These are phyloP conservation scores for Podaxis sp. DNA, from an alignment of 768 basidiomycete genomes.

Conservation along the genomic window DNA sequence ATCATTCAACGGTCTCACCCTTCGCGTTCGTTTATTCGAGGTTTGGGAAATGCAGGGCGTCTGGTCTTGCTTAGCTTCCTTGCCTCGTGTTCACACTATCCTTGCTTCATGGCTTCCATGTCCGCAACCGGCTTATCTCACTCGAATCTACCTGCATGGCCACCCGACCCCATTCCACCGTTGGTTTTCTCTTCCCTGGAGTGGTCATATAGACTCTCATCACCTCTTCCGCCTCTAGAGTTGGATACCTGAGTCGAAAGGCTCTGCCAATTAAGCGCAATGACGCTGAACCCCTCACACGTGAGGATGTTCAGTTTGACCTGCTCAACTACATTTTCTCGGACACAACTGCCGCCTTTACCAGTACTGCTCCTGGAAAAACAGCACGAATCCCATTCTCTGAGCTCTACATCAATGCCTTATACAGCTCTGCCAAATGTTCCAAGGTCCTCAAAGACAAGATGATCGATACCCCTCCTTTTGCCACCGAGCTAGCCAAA, in stretches of 20 bases:
- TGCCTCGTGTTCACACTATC: slow-evolving; percentile 32
- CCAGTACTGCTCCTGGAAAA: slow-evolving; percentile 51
- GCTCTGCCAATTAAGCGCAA: slow-evolving; percentile 77
- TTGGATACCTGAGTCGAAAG: slow-evolving; percentile 61
- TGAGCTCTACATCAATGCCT: slow-evolving; percentile 78
- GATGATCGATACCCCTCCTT: slow-evolving; percentile 77
- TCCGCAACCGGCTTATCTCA: slow-evolving; percentile 27
- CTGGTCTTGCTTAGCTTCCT: slow-evolving; percentile 25
- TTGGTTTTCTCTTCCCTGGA: slow-evolving; percentile 25
- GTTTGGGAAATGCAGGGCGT: slow-evolving; percentile 19
- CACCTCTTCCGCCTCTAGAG: slow-evolving; percentile 25
- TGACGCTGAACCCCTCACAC: slow-evolving; percentile 79
- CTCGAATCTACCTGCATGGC: slow-evolving; percentile 32
- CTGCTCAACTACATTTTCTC: slow-evolving; percentile 77
- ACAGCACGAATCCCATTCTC: slow-evolving; percentile 63
- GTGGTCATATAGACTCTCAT: slow-evolving; percentile 12
- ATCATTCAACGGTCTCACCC: slow-evolving; percentile 25
- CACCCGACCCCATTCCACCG: slow-evolving; percentile 50
- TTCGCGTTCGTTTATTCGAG: slow-evolving; percentile 16
- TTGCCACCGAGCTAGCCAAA: slow-evolving; percentile 77
- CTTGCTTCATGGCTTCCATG: slow-evolving; percentile 45
- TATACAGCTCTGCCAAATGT: slow-evolving; percentile 78
- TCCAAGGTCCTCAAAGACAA: slow-evolving; percentile 87
- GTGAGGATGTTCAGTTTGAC: slow-evolving; percentile 85
- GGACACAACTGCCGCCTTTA: slow-evolving; percentile 65